Evolutionary conservation across 495 filamentous ascomycete species (phyloP).

Genomic region (Penicillium silybi): DNA sequence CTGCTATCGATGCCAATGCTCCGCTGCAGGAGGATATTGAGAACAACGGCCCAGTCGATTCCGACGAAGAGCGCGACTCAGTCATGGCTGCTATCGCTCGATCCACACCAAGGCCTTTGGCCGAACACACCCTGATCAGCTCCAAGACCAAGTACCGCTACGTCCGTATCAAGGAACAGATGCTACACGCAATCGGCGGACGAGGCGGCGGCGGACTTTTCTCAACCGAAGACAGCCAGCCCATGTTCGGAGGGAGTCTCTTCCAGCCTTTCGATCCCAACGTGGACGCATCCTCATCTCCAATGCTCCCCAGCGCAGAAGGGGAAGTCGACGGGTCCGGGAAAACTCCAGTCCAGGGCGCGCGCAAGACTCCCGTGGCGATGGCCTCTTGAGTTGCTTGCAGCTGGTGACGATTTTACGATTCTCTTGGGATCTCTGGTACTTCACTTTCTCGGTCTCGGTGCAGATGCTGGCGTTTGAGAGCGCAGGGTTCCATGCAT

Average conservation of each 20-base stretch:
- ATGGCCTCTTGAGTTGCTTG: conserved; percentile 5
- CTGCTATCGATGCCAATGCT: conserved; percentile 88
- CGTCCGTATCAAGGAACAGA: conserved; percentile 83
- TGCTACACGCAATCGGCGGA: conserved; percentile 66
- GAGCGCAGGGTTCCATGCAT: conserved; percentile 4
- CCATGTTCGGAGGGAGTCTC: conserved; percentile 27
- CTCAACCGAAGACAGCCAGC: conserved; percentile 35
- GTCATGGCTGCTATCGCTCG: conserved; percentile 81
- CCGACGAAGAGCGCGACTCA: conserved; percentile 84
- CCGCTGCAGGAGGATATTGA: conserved; percentile 82
- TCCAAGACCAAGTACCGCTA: conserved; percentile 73
- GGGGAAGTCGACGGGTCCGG: conserved; percentile 16
- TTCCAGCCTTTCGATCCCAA: conserved; percentile 31
- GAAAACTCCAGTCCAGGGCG: conserved; percentile 22
- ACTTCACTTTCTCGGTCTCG: background rate
- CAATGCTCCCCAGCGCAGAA: conserved; percentile 20
- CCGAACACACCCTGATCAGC: conserved; percentile 60
- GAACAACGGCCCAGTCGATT: conserved; percentile 75
- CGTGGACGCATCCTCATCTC: conserved; percentile 17
- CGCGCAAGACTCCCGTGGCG: conserved; percentile 23
- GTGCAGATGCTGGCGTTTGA: conserved; percentile 18
- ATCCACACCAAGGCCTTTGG: conserved; percentile 70
- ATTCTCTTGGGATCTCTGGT: conserved; percentile 4
- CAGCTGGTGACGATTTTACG: conserved; percentile 16
- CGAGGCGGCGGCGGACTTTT: conserved; percentile 44